Evolutionary conservation across 495 filamentous ascomycete species (phyloP), one percentile per base, ranked within the genome.

Genomic region (Talaromyces stipitatus): DNA sequence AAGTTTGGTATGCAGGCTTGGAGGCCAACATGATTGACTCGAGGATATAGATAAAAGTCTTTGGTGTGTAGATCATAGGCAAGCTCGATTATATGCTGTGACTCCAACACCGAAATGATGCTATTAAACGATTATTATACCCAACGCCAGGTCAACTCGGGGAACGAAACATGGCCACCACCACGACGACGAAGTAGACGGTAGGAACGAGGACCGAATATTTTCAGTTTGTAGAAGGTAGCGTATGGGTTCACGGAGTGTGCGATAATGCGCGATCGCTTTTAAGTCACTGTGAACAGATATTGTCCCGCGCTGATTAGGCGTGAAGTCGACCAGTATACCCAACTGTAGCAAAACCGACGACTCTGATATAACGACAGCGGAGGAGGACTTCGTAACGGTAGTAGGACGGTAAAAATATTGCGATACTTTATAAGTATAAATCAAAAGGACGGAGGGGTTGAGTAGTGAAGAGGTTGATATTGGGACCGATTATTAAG

Each of bases 11-110:
- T 28, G 87, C 77, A 54, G 89, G 74, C 67, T 96, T 95, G 41
- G 90, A 86, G 59, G 94, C 91, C 65, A 98, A 73, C 83, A 95
- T 91, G 57, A 86, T 84, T 86, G 43, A 54, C 5, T 30, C 23
- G 27, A 51, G 48, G 4, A 29, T 29, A 29, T 36, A 14, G 5
- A 41, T n/a, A 20, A 41, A 8, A 41, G 36, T 16, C 6, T 41
- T 6, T 8, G 36, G n/a, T 41, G 36, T 16, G 12, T 18, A 18
- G 36, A 41, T 6, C 18, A 41, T n/a, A 20, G 36, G n/a, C n/a
- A 41, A 18, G 36, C 36, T n/a, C 33, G 33, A 38, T 38, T 41
- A 38, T 38, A 38, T 38, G 33, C 36, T 41, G n/a, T 16, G 36
- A 18, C 18, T 18, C 43, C 43, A 47, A 47, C 43, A 11, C 43